Percentiles rank a stretch among this genome's conserved stretches.
phyloP scores from a whole-genome alignment of 441 rosid species.

The Theobroma grandiflorum region DNA sequence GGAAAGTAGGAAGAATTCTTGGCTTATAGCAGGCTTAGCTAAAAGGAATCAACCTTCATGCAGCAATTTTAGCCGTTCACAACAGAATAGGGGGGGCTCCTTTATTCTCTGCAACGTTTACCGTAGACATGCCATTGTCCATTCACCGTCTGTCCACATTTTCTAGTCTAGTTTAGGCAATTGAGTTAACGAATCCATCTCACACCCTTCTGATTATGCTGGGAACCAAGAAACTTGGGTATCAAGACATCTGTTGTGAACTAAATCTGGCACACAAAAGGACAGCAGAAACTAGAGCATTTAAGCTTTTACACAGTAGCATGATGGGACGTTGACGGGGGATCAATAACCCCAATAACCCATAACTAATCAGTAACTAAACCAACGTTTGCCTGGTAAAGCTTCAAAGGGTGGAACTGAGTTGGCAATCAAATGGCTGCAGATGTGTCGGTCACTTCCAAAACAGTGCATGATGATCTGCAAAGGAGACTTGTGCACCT shows the following conservation, averaged over 20 bases:
- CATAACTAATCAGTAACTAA: background rate
- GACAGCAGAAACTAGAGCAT: background rate
- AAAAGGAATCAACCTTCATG: background rate
- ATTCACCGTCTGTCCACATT: background rate
- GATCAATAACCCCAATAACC: too few relatives aligned
- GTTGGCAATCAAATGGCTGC: background rate
- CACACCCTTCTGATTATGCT: too few relatives aligned
- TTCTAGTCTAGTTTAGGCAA: background rate
- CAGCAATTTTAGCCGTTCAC: background rate
- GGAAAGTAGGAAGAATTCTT: background rate
- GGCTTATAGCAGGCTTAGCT: too few relatives aligned
- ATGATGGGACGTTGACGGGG: background rate
- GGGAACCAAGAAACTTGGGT: too few relatives aligned
- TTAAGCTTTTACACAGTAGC: background rate
- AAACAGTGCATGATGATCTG: too few relatives aligned
- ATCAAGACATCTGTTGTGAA: too few relatives aligned
- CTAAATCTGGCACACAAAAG: background rate
- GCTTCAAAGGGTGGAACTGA: background rate
- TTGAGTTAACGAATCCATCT: background rate
- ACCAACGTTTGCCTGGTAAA: background rate
- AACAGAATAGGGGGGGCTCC: background rate
- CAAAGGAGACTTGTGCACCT: too few relatives aligned
- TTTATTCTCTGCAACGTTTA: slow-evolving; percentile 13
- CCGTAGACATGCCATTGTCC: background rate
- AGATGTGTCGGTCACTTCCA: background rate